These are phyloP conservation scores for Xylaria castorea DNA, from an alignment of 495 filamentous ascomycete genomes.

Conservation along the genomic window DNA sequence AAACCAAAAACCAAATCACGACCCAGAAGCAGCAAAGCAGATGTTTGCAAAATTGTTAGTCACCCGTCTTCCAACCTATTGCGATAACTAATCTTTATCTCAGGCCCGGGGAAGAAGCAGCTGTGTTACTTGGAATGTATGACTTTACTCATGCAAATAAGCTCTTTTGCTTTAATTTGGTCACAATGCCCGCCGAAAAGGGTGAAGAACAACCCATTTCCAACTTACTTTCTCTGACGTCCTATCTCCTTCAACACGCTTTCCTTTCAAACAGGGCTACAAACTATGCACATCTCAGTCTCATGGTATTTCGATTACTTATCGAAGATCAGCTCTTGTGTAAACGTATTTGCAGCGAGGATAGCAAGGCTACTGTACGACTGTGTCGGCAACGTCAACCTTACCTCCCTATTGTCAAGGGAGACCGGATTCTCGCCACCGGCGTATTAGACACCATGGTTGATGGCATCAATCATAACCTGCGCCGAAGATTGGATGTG, in stretches of 20 bases:
- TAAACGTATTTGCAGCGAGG: conserved; percentile 84
- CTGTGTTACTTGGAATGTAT: conserved; percentile 83
- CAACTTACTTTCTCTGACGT: conserved; percentile 84
- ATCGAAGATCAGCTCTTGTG: conserved; percentile 86
- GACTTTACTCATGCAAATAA: conserved; percentile 96
- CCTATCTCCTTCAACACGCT: conserved; percentile 92
- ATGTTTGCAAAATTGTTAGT: conserved; percentile 70
- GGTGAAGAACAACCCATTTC: conserved; percentile 77
- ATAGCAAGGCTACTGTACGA: conserved; percentile 75
- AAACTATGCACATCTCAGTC: conserved; percentile 80
- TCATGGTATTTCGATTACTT: conserved; percentile 84
- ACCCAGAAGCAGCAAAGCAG: conserved; percentile 76
- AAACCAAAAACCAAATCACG: conserved; percentile 60
- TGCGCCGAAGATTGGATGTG: conserved; percentile 82
- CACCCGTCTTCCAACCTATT: neutral
- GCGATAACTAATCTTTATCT: conserved; percentile 35
- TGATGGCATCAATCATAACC: conserved; percentile 93
- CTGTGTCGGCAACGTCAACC: conserved; percentile 91
- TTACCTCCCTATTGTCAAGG: conserved; percentile 76
- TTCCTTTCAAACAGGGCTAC: conserved; percentile 79
- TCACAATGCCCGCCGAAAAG: conserved; percentile 69
- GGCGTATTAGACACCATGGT: conserved; percentile 84
- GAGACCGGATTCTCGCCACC: conserved; percentile 73
- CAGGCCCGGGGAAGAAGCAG: conserved; percentile 79
- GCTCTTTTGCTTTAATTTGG: conserved; percentile 86